Percentiles rank a stretch among this genome's conserved stretches.
Evolutionary conservation across 176 grass and related monocot species (phyloP).

Genomic region (Eragrostis curvula): DNA sequence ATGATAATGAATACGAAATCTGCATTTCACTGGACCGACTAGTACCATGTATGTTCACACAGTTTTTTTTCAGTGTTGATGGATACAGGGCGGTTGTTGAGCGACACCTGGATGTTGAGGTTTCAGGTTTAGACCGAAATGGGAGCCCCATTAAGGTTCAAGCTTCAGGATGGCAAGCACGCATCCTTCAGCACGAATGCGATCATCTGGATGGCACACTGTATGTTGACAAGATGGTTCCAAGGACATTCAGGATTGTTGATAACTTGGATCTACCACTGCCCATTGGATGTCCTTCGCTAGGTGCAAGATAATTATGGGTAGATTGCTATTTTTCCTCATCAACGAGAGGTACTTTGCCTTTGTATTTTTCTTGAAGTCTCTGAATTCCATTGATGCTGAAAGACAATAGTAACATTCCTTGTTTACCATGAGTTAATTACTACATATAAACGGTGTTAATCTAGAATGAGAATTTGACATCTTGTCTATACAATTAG

Average conservation of each 20-base stretch:
- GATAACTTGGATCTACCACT: constrained; percentile 85
- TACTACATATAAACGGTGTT: neutral
- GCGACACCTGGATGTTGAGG: constrained; percentile 85
- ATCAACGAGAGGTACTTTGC: constrained; percentile 15
- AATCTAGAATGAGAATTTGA: neutral
- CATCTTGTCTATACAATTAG: neutral
- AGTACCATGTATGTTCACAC: constrained; percentile 20
- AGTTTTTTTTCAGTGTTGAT: constrained; percentile 69
- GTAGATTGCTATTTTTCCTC: constrained; percentile 9
- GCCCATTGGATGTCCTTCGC: constrained; percentile 63
- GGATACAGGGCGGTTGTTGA: constrained; percentile 83
- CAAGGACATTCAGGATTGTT: constrained; percentile 82
- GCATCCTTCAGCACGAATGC: constrained; percentile 93
- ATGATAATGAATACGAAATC: neutral
- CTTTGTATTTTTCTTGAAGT: neutral
- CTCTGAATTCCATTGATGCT: neutral
- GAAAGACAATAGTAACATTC: constrained; percentile 20
- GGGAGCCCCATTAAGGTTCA: constrained; percentile 72
- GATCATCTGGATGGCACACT: constrained; percentile 93
- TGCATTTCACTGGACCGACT: constrained; percentile 8
- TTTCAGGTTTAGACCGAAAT: constrained; percentile 75
- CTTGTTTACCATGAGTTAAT: constrained; percentile 1
- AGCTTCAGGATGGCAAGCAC: constrained; percentile 89
- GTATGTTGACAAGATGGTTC: constrained; percentile 93
- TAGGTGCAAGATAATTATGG: constrained; percentile 55